A percentile compares a stretch with the other conserved stretches of the same genome.
These are phyloP conservation scores for Podaxis sp. DNA, from an alignment of 768 basidiomycete species.

Conservation along the genomic window DNA sequence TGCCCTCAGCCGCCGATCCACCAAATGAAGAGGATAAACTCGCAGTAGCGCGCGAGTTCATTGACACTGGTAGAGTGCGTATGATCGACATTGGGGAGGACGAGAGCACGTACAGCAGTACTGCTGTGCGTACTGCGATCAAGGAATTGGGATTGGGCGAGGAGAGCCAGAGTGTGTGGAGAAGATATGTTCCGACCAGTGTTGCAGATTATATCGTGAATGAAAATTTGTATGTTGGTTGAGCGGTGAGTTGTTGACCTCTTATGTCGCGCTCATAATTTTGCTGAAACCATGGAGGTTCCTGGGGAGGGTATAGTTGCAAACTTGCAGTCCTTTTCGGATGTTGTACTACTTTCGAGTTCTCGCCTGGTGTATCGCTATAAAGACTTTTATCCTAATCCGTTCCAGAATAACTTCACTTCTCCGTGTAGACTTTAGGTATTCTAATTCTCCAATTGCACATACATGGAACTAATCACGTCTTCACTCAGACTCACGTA, in stretches of 20 bases:
- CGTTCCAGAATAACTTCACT: too few species aligned
- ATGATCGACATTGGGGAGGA: slow-evolving; percentile 62
- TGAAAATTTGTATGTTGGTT: slow-evolving; percentile 43
- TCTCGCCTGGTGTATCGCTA: too few species aligned
- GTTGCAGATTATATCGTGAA: slow-evolving; percentile 54
- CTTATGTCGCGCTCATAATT: not conserved
- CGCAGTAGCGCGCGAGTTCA: slow-evolving; percentile 45
- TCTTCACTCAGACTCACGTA: too few species aligned
- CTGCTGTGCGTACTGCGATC: slow-evolving; percentile 54
- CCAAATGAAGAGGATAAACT: slow-evolving; percentile 20
- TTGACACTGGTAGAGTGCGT: slow-evolving; percentile 49
- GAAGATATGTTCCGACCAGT: slow-evolving; percentile 40
- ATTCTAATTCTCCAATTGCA: too few species aligned
- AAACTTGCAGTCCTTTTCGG: too few species aligned
- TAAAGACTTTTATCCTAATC: too few species aligned
- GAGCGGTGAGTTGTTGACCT: not conserved
- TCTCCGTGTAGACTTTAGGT: too few species aligned
- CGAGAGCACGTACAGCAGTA: slow-evolving; percentile 68
- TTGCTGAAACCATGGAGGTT: too few species aligned
- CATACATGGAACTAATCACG: too few species aligned
- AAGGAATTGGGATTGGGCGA: slow-evolving; percentile 22
- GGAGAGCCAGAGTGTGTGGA: slow-evolving; percentile 39
- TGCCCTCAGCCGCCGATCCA: not conserved
- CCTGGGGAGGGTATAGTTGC: too few species aligned
- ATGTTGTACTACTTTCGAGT: too few species aligned